Percentiles rank a stretch among this genome's conserved stretches.
Conservation (phyloP, 495 filamentous ascomycete species). For the Penicillium goetzii region DNA sequence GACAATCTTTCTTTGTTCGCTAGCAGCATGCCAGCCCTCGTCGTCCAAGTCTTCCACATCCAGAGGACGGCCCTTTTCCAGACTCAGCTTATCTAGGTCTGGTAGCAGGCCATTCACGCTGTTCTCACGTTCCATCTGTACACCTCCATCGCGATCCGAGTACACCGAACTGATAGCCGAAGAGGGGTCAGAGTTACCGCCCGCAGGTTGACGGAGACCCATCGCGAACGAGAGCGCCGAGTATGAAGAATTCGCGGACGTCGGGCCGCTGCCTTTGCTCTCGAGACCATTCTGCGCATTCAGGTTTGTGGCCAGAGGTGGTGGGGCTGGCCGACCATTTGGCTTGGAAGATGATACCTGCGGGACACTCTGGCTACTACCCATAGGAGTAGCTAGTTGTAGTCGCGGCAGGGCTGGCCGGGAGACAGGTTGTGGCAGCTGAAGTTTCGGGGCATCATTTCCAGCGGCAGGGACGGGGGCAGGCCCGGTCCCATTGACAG, state of each 20-base stretch:
- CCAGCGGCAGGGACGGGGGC: conserved; percentile 29
- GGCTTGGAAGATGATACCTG: conserved; percentile 56
- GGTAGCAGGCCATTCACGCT: conserved; percentile 68
- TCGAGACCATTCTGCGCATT: conserved; percentile 76
- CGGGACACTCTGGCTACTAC: conserved; percentile 64
- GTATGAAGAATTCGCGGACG: conserved; percentile 82
- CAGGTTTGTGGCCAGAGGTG: conserved; percentile 58
- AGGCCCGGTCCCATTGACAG: conserved; percentile 52
- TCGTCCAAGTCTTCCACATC: conserved; percentile 96
- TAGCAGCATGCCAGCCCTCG: conserved; percentile 91
- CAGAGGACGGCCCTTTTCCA: conserved; percentile 77
- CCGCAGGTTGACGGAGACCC: conserved; percentile 59
- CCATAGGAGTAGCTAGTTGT: conserved; percentile 83
- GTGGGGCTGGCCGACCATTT: conserved; percentile 56
- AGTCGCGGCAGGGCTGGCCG: conserved; percentile 71
- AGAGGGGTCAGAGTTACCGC: conserved; percentile 78
- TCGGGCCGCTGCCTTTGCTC: conserved; percentile 71
- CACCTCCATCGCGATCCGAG: conserved; percentile 70
- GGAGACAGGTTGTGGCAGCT: conserved; percentile 30
- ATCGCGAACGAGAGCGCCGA: conserved; percentile 76
- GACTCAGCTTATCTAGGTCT: conserved; percentile 70
- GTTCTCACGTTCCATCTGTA: conserved; percentile 74
- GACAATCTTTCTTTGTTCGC: conserved; percentile 80
- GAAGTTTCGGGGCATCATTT: conserved; percentile 15
- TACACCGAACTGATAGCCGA: conserved; percentile 85